These are phyloP conservation scores for Syzygium malaccense DNA, from an alignment of 441 rosid genomes.

Conservation along the genomic window DNA sequence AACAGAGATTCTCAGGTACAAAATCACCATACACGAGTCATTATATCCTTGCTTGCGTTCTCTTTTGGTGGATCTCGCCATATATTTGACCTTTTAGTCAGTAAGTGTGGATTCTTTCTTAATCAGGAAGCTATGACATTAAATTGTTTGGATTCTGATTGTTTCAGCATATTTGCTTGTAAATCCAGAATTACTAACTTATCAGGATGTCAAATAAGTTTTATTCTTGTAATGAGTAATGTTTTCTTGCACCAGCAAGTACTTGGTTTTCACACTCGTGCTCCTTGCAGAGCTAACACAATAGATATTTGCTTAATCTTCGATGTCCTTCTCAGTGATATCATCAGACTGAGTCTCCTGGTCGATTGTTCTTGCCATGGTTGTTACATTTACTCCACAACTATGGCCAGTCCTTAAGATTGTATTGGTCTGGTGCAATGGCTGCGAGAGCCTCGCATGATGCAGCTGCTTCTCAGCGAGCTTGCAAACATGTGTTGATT, in stretches of 20 bases:
- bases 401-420: not conserved
- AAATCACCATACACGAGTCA: too few relatives aligned
- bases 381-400: not conserved
- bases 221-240: not conserved
- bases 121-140: not conserved
- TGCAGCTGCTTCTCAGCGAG: not conserved
- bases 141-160: not conserved
- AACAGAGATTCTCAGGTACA: slow-evolving; percentile 7
- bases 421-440: not conserved
- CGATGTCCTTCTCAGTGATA: not conserved
- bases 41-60: not conserved
- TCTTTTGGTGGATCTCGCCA: not conserved
- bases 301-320: not conserved
- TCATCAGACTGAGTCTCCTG: not conserved
- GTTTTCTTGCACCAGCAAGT: not conserved
- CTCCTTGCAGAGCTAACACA: not conserved
- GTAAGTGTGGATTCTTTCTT: not conserved
- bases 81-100: not conserved
- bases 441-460: not conserved
- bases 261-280: not conserved
- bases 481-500: not conserved
- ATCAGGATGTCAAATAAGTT: not conserved
- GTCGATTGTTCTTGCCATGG: not conserved
- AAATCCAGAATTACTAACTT: not conserved
- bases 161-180: not conserved